Base-by-base conservation (phyloP, 2,329 filamentous ascomycete genomes). In the Diaporthe vexans region DNA sequence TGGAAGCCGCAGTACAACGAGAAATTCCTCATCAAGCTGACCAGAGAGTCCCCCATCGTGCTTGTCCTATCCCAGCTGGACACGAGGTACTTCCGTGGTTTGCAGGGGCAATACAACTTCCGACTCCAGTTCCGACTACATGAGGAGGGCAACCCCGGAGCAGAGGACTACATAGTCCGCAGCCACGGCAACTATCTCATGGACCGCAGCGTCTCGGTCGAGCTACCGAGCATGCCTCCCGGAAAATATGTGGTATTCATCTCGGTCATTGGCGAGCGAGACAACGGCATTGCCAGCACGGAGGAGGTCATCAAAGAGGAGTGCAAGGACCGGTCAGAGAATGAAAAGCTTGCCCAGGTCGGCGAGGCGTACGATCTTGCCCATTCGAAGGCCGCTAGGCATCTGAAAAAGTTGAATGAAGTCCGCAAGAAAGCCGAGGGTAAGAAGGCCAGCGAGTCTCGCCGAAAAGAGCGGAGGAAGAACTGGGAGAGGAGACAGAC, bases 171-270 rank as follows among this genome's bases (percentile, higher is more conserved):
- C 77, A 84, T 90, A 19, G 87, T 90, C 19, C 87, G 88, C 78
- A 89, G 87, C 73, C 86, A 89, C 68, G 84, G 84, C 43, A 86
- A 87, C 46, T 88, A 89, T 75, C 83, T 88, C 33, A 94, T 95
- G 89, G 91, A 87, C 29, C 91, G 94, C 9, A 94, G 93, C 0
- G 92, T 95, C 52, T 95, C 93, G 68, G 91, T 94, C 1, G 94
- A 97, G 81, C 87, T 97, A 11, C 82, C 82, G 11, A 87, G 92
- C 48, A 89, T 97, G 35, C 91, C 94, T 26, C 89, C 92, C 0
- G 94, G 94, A 15, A 91, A 89, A 57, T 97, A 97, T 82, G 91
- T 90, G 9, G 90, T 97, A 6, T 87, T 94, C 29, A 89, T 96
- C 81, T 95, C 94, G 80, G 88, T 97, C 74, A 91, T 92, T 10